Evolutionary conservation across 805 yeast genomes (phyloP), one percentile per base, ranked within the genome.

Genomic region (Isabelozyma pseudorhagii): DNA sequence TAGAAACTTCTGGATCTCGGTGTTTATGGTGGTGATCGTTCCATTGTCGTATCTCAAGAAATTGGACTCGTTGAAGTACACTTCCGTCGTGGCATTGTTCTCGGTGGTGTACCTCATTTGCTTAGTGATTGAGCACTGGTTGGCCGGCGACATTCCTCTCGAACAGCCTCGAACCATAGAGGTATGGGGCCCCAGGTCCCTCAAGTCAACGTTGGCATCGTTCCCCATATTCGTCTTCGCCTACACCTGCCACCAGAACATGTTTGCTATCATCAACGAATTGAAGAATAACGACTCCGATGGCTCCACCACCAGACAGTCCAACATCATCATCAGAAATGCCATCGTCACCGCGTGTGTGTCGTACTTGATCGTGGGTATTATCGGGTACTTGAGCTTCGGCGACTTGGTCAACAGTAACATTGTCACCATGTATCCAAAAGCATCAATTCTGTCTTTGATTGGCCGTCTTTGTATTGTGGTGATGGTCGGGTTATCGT

Each of bases 181-280:
- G 41, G 61, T 59, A 54, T 58, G 72, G 45, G 80, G 80, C 44
- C 80, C 79, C 42, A 74, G 71, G 27, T 67, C 63, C 5, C 50
- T 66, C 56, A 64, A 58, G 62, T 66, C 44, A 55, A 78, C 64
- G 7, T 68, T 85, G 50, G 77, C 86, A 21, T 82, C 90, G 7
- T 84, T 88, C 58, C 87, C 89, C 25, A 84, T 88, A 49, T 79
- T 87, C 38, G 84, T 88, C 11, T 85, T 88, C 66, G 94, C 96
- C 1, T 88, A 79, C 65, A 87, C 93, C 0, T 90, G 94, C 46
- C 87, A 87, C 51, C 93, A 88, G 69, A 88, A 87, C 66, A 81
- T 87, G 75, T 86, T 84, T 62, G 83, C 90, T 8, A 85, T 88
- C 46, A 80, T 85, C 59, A 84, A 85, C 59, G 96, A 88, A 64